Percentiles rank a stretch among this genome's conserved stretches.
Evolutionary conservation across 2,329 filamentous ascomycete species (phyloP).

Genomic region (Chrysosporium keratinophilum): DNA sequence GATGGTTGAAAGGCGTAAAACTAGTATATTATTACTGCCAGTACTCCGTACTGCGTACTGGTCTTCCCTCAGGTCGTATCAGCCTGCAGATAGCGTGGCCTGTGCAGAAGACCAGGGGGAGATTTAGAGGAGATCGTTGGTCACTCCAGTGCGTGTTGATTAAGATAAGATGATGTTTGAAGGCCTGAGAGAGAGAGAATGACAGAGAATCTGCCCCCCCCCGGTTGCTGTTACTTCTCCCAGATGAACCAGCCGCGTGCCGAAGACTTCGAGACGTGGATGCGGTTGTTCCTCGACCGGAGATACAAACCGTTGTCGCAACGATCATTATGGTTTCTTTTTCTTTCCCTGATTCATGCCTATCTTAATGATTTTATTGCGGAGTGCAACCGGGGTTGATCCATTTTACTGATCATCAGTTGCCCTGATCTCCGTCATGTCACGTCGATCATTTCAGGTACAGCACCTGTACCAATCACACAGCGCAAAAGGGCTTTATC

Average conservation of each 20-base stretch:
- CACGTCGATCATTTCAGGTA: constrained; percentile 13
- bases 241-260: background rate
- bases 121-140: background rate
- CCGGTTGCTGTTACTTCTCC: too few species aligned
- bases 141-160: background rate
- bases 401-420: constrained; percentile 1
- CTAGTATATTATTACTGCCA: constrained; percentile 7
- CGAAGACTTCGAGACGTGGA: background rate
- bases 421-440: constrained; percentile 11
- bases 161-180: background rate
- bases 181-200: too few species aligned
- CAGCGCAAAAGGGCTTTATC: background rate
- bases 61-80: constrained; percentile 12
- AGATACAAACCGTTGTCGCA: background rate
- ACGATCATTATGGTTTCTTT: background rate
- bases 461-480: constrained; percentile 3
- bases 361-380: constrained; percentile 2
- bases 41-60: too few species aligned
- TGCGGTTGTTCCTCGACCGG: background rate
- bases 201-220: too few species aligned
- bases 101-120: constrained; percentile 12
- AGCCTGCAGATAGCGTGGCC: constrained; percentile 13
- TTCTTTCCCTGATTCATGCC: constrained; percentile 6
- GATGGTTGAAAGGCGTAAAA: constrained; percentile 3
- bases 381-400: constrained; percentile 2